Base-by-base conservation (phyloP, 495 filamentous ascomycete genomes). In the Penicillium tannophilum region DNA sequence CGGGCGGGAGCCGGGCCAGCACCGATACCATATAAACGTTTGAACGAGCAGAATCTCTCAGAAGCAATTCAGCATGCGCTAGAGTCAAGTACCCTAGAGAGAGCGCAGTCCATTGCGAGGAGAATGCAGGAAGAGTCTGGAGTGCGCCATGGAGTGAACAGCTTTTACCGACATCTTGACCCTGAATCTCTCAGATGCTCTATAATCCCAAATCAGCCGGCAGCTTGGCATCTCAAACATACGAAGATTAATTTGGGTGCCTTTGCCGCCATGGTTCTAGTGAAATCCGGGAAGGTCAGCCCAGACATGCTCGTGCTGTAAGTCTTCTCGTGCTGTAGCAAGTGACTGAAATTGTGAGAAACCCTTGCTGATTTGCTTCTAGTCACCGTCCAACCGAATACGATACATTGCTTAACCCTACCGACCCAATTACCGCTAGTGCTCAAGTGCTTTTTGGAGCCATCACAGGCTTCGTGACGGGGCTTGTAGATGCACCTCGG, bases 401-500 rank as follows among this genome's bases (percentile, higher is more conserved):
- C 64, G 84, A 87, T 58, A 90, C 88, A 1, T 84, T 88, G 48
- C 84, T 88, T 42, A 81, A 91, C 52, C 86, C 90, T 5, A 84
- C 81, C 62, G 86, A 91, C 58, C 90, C 90, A 0, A 80, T 93
- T 20, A 84, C 86, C 9, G 90, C 89, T 12, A 83, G 81, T 36
- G 85, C 90, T 2, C 84, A 86, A 17, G 89, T 91, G 0, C 70
- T 97, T 2, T 75, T 93, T n/a, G 91, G 91, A 6, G 90, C 91
- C 10, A 76, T 91, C 41, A 80, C 85, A 16, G 87, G 80, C 57
- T 83, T 98, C 50, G 81, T 88, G 65, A 90, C 93, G 81, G 92
- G 91, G 0, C 76, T 93, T 35, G 89, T 88, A 4, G 91, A 95
- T 61, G 84, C 97, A 23, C 93, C 93, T 0, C 76, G 82, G 12